These are phyloP conservation scores for Harrya chromipes DNA, from an alignment of 768 basidiomycete species.

Conservation along the genomic window DNA sequence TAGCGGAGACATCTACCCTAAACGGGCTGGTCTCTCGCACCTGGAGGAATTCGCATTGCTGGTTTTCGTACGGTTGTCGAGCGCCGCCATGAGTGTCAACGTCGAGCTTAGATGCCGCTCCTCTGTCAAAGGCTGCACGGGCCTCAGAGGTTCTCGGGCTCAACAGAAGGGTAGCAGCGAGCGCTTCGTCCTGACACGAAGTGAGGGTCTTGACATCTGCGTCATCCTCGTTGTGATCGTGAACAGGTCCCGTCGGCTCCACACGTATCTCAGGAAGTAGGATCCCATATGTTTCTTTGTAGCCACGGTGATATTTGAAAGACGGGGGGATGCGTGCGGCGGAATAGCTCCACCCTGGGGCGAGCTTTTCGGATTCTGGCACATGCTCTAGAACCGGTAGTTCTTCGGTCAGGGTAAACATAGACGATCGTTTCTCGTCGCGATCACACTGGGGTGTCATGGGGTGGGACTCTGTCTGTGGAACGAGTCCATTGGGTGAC, in stretches of 20 bases:
- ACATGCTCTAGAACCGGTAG: conserved; percentile 11
- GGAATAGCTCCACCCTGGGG: conserved; percentile 32
- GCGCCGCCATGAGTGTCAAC: conserved; percentile 5
- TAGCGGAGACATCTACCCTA: conserved; percentile 38
- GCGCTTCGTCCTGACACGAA: conserved; percentile 32
- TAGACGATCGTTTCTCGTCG: conserved; percentile 31
- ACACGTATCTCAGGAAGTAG: conserved; percentile 21
- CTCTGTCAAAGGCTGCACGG: conserved; percentile 1
- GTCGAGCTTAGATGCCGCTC: conserved; percentile 2
- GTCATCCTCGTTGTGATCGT: conserved; percentile 24
- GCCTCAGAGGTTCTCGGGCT: conserved; percentile 45
- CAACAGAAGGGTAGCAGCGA: conserved; percentile 42
- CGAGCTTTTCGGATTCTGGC: conserved; percentile 33
- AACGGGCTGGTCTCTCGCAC: conserved; percentile 47
- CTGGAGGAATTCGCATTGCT: conserved; percentile 28
- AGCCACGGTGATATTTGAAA: conserved; percentile 9
- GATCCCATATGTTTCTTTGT: conserved; percentile 11
- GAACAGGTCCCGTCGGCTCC: conserved; percentile 10
- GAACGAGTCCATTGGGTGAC: conserved; percentile 8
- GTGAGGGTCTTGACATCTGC: conserved; percentile 31
- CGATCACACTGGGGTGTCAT: conserved; percentile 21
- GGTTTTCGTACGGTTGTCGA: conserved; percentile 1
- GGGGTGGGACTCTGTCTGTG: conserved; percentile 18
- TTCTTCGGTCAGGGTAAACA: conserved; percentile 19
- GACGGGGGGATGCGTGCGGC: conserved; percentile 12